Conservation (phyloP, 345 rosid species). For the Eucalyptus shirleyi region DNA sequence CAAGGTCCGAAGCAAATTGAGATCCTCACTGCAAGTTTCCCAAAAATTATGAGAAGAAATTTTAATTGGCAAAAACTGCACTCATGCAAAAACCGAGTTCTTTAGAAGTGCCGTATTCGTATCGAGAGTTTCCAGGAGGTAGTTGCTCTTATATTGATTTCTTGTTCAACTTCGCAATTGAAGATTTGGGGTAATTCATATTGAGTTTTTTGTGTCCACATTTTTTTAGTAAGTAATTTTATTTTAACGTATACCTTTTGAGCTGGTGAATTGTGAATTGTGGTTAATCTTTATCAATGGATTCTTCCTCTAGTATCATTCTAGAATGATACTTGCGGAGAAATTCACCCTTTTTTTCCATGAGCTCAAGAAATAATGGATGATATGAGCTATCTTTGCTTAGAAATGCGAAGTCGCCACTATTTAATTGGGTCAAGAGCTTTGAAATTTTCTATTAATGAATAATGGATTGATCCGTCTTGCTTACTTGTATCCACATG, state of each 20-base stretch:
- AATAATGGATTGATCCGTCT: neutral
- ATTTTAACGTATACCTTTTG: neutral
- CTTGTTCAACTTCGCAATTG: neutral
- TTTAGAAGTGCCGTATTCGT: constrained; percentile 21
- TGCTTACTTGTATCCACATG: neutral
- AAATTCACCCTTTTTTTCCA: neutral
- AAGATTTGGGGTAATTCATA: neutral
- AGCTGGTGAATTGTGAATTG: neutral
- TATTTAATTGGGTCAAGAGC: neutral
- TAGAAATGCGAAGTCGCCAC: neutral
- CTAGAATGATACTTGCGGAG: neutral
- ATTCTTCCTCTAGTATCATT: neutral
- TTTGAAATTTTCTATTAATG: neutral
- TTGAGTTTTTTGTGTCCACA: neutral
- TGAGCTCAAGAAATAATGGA: neutral
- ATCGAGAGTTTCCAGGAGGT: constrained; percentile 34
- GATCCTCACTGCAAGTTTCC: constrained; percentile 14
- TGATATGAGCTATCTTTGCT: neutral
- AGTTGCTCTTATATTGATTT: neutral
- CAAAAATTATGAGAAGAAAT: constrained; percentile 7
- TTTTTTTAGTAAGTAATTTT: neutral
- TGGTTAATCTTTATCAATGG: neutral
- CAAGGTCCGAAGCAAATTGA: constrained; percentile 1
- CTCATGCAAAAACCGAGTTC: neutral
- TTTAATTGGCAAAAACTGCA: neutral